Evolutionary conservation across 306 rosid genomes (phyloP).

Genomic region (Acacia confusa): DNA sequence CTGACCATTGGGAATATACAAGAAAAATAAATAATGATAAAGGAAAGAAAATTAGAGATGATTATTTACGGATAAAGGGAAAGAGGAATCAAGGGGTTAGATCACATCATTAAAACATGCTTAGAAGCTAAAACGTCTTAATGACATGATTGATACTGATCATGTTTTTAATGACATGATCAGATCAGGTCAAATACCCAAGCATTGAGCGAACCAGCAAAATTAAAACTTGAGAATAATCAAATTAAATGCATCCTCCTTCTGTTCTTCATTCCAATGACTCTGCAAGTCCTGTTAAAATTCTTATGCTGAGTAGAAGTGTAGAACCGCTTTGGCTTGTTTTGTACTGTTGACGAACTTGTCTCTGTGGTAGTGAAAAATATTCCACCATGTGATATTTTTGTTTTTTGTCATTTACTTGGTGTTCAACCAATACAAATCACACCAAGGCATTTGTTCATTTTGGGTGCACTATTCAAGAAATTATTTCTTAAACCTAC

Average conservation of each 20-base stretch:
- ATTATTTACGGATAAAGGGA: neutral
- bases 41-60: neutral
- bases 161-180: neutral
- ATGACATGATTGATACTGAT: neutral
- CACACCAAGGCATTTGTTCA: neutral
- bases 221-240: neutral
- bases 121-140: neutral
- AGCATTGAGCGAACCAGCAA: neutral
- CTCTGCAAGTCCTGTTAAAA: neutral
- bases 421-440: neutral
- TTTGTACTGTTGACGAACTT: neutral
- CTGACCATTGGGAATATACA: neutral
- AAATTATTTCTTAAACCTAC: neutral
- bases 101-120: neutral
- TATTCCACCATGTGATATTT: neutral
- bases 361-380: neutral
- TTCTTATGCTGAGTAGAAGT: conserved; percentile 13
- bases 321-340: neutral
- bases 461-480: neutral
- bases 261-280: conserved; percentile 18
- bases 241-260: neutral
- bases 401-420: neutral
- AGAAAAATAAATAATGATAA: neutral
- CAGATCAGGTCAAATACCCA: neutral
- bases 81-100: neutral